Evolutionary conservation across 192 early-diverging fungal genomes (phyloP), one percentile per base, ranked within the genome.

Genomic region (Hyaloraphidium curvatum): DNA sequence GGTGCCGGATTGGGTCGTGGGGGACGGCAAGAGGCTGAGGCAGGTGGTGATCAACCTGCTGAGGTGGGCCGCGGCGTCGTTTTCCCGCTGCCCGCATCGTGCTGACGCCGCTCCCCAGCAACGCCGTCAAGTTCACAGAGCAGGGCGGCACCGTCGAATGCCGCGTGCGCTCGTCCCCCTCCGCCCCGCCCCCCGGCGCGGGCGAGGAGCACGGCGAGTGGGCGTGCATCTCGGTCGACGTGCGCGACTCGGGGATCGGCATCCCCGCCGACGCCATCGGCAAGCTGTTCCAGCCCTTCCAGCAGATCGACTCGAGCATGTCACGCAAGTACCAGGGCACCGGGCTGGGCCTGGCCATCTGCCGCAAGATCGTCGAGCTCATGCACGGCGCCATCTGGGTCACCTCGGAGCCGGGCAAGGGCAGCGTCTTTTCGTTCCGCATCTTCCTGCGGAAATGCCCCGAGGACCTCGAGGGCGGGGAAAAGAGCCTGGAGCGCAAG

Each of bases 71-170:
- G n/a, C n/a, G n/a, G n/a, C n/a, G n/a, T n/a, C n/a, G n/a, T n/a
- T n/a, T n/a, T n/a, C n/a, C n/a, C n/a, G n/a, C n/a, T n/a, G n/a
- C n/a, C n/a, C n/a, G n/a, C n/a, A n/a, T n/a, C n/a, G n/a, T n/a
- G n/a, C n/a, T n/a, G n/a, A n/a, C n/a, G n/a, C n/a, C n/a, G n/a
- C n/a, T n/a, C n/a, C n/a, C n/a, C n/a, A n/a, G 76, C 1, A 81
- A 81, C 59, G 74, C 78, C 1, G 78, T 81, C 62, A 81, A 81
- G 54, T 81, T 81, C 53, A 78, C 78, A 1, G 69, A 68, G n/a
- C 26, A 64, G 50, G 78, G 78, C 33, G 76, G 72, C 51, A 70
- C 75, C 16, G 56, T 66, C 1, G 72, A 25, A n/a, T n/a, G n/a
- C n/a, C n/a, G n/a, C n/a, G n/a, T n/a, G n/a, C n/a, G n/a, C n/a